These are phyloP conservation scores for Populus euphratica DNA, from an alignment of 345 rosid species.

Conservation along the genomic window DNA sequence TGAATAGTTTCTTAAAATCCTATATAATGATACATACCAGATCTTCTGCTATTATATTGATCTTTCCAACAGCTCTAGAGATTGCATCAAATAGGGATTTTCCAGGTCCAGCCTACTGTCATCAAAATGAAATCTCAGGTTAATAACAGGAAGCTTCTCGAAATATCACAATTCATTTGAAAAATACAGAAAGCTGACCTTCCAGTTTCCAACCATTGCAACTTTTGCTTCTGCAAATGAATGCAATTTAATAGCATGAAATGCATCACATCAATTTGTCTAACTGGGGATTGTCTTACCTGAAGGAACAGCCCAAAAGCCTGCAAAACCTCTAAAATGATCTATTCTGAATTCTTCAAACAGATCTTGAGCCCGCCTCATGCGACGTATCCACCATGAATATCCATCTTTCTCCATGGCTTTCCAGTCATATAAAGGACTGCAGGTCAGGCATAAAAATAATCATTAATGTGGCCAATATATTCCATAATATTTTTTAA, in stretches of 20 bases:
- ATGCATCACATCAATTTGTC: slow-evolving; percentile 2
- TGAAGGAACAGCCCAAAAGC: slow-evolving; percentile 89
- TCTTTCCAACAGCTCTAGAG: slow-evolving; percentile 58
- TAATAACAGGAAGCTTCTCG: slow-evolving; percentile 16
- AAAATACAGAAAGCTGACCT: slow-evolving; percentile 42
- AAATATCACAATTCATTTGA: slow-evolving; percentile 14
- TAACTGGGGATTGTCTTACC: slow-evolving; percentile 47
- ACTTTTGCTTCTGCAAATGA: slow-evolving; percentile 71
- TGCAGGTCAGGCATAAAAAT: slow-evolving; percentile 27
- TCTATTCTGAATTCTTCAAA: slow-evolving; percentile 90
- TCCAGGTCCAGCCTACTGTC: slow-evolving; percentile 94
- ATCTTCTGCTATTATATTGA: slow-evolving; percentile 87
- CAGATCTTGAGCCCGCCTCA: slow-evolving; percentile 67
- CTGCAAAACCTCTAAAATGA: slow-evolving; percentile 97
- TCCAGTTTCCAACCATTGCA: slow-evolving; percentile 82
- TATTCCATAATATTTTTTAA: not conserved
- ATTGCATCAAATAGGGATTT: slow-evolving; percentile 81
- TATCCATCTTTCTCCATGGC: slow-evolving; percentile 81
- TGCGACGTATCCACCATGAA: slow-evolving; percentile 85
- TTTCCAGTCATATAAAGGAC: slow-evolving; percentile 96
- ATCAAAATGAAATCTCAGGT: slow-evolving; percentile 29
- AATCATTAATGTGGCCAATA: slow-evolving; percentile 13
- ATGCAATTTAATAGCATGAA: slow-evolving; percentile 13
- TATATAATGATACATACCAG: slow-evolving; percentile 53
- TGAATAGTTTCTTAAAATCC: slow-evolving; percentile 5